Evolutionary conservation across 257 asterid genomes (phyloP), one percentile per base, ranked within the genome.

Genomic region (Fraxinus excelsior): DNA sequence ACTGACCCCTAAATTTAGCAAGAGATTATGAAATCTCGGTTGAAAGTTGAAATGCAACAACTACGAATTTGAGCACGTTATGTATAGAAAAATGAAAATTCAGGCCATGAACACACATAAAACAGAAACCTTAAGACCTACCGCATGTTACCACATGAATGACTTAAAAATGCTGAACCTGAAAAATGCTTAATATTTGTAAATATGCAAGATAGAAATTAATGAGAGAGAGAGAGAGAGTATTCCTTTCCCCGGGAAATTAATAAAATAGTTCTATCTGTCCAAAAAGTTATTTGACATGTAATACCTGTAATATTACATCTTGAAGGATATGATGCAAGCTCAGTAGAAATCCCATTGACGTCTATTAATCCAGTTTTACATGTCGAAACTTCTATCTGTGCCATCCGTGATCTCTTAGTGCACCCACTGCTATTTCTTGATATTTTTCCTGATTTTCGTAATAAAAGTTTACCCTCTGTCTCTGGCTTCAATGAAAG

Each of bases 371-470:
- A 79, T 74, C 86, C 92, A 73, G 80, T 49, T 82, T 85, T 89
- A 74, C 76, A 32, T 74, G 81, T 70, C 69, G 91, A 83, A 74
- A 78, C 76, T 70, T 89, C 92, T 82, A 82, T 71, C 70, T 82
- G 87, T 32, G 76, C 80, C 78, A 81, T 79, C 87, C 97, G 83
- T 72, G 92, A 85, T 76, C 88, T 89, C 89, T 90, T 93, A 78
- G 81, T 71, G 85, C 72, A 77, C 76, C 87, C 84, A 82, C 80
- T 74, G 80, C 78, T 87, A 28, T 80, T 82, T 82, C 93, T 87
- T 46, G 84, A 82, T 71, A 87, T 74, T 76, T 88, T 90, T 79
- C 88, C 83, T 82, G 88, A 76, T 67, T 79, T 91, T 73, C 76
- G 91, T 31, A 77, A 72, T 78, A 56, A 60, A 78, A 74, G 82